A percentile compares a stretch with the other conserved stretches of the same genome.
Evolutionary conservation across 2,329 filamentous ascomycete genomes (phyloP).

Genomic region (Colletotrichum sp.): DNA sequence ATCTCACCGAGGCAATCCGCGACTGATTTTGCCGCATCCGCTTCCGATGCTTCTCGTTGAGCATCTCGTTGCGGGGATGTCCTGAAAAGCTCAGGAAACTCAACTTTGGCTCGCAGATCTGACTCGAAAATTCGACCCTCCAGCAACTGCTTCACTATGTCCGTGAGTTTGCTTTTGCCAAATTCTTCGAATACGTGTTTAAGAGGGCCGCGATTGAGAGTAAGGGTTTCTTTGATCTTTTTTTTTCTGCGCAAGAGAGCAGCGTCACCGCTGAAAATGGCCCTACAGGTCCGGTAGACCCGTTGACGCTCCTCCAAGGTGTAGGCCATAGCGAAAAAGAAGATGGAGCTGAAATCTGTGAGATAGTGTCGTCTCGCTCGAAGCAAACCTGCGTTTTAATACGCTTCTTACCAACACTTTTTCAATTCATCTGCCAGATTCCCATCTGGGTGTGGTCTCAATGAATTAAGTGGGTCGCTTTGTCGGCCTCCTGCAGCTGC

Average conservation of each 20-base stretch:
- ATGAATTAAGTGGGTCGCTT: too few relatives aligned
- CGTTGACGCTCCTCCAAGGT: conserved; percentile 3
- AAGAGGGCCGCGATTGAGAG: conserved; percentile 14
- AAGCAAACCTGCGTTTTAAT: too few relatives aligned
- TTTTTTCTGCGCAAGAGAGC: too few relatives aligned
- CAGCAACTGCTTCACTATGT: conserved; percentile 27
- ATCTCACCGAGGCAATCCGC: conserved; percentile 32
- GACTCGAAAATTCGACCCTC: conserved; percentile 33
- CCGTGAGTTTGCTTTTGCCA: conserved; percentile 21
- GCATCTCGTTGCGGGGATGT: conserved; percentile 27
- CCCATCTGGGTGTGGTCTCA: too few relatives aligned
- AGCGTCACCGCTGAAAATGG: conserved; percentile 29
- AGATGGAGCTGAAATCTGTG: too few relatives aligned
- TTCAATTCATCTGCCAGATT: too few relatives aligned
- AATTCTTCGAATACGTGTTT: conserved; percentile 21
- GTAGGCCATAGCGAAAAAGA: not conserved
- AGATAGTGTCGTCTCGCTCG: too few relatives aligned
- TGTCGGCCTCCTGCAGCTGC: too few relatives aligned
- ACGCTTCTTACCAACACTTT: too few relatives aligned
- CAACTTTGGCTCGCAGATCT: conserved; percentile 33
- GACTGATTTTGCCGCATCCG: conserved; percentile 29
- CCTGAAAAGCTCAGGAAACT: conserved; percentile 37
- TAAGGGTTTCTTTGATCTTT: conserved; percentile 27
- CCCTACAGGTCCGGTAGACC: conserved; percentile 31
- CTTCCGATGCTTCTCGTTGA: conserved; percentile 33